These are phyloP conservation scores for Monosporascus sp. DNA, from an alignment of 2,329 filamentous ascomycete genomes.

Conservation along the genomic window DNA sequence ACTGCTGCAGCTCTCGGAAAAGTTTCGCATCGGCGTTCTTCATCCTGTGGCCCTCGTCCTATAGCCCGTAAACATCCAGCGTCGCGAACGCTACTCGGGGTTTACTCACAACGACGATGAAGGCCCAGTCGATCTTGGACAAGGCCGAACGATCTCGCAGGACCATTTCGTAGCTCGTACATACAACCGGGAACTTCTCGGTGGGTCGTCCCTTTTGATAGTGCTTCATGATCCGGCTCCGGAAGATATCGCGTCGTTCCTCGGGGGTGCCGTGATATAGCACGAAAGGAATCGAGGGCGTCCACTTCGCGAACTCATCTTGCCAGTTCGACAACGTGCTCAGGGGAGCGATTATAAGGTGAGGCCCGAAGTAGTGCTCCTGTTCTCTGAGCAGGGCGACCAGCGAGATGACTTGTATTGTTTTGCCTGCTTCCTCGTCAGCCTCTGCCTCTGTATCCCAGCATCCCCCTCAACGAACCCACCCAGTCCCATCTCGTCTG, in stretches of 20 bases:
- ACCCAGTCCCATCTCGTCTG: slow-evolving; percentile 88
- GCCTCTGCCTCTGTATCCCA: not conserved
- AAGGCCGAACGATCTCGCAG: slow-evolving; percentile 82
- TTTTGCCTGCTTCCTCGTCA: slow-evolving; percentile 59
- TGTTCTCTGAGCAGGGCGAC: slow-evolving; percentile 84
- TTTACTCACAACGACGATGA: slow-evolving; percentile 78
- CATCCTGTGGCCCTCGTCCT: slow-evolving; percentile 94
- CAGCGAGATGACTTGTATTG: slow-evolving; percentile 82
- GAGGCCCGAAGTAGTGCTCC: slow-evolving; percentile 76
- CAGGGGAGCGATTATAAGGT: slow-evolving; percentile 82
- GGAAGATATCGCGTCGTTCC: slow-evolving; percentile 71
- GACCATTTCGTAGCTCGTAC: slow-evolving; percentile 94
- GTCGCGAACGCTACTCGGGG: no score
- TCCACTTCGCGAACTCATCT: slow-evolving; percentile 88
- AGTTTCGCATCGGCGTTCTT: slow-evolving; percentile 95
- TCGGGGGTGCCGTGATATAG: slow-evolving; percentile 84
- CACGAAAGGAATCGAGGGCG: slow-evolving; percentile 78
- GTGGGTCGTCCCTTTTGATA: slow-evolving; percentile 56
- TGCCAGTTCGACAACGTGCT: slow-evolving; percentile 96
- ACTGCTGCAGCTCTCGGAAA: slow-evolving; percentile 82
- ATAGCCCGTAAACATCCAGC: slow-evolving; percentile 10
- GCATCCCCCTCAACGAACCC: slow-evolving; percentile 13
- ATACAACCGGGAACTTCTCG: slow-evolving; percentile 79
- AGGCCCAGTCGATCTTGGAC: slow-evolving; percentile 86
- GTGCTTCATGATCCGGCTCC: slow-evolving; percentile 63